phyloP scores from a whole-genome alignment of 2,329 filamentous ascomycete species.

The Teratosphaeria epicoccoides region DNA sequence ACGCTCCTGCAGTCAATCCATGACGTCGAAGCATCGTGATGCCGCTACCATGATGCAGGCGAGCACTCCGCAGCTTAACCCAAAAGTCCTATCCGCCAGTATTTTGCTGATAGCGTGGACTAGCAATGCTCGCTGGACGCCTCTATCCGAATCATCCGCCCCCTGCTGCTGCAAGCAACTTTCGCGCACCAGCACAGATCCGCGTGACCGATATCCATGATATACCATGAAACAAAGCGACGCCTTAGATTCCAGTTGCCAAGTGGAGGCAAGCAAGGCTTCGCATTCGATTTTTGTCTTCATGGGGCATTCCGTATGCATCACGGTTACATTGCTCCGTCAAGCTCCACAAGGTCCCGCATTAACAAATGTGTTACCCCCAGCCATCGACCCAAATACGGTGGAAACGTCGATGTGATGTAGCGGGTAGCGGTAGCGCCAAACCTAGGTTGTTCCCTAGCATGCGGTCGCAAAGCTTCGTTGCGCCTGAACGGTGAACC shows the following conservation, averaged over 20 bases:
- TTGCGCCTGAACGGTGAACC: background rate
- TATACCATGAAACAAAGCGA: too few species aligned
- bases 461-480: background rate
- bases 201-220: background rate
- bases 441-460: background rate
- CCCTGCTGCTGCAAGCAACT: background rate
- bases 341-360: too few species aligned
- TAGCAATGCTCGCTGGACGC: too few species aligned
- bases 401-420: too few species aligned
- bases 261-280: background rate
- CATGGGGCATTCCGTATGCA: background rate
- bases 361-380: too few species aligned
- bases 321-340: too few species aligned
- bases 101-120: background rate
- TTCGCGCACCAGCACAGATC: background rate
- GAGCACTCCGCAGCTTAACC: background rate
- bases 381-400: too few species aligned
- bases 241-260: too few species aligned
- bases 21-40: background rate
- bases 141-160: background rate
- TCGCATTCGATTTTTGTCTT: background rate
- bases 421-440: too few species aligned
- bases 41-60: background rate
- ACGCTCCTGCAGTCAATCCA: background rate
- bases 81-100: background rate